Base-by-base conservation (phyloP, 352 stramenopile species). In the Globisporangium alternatum region DNA sequence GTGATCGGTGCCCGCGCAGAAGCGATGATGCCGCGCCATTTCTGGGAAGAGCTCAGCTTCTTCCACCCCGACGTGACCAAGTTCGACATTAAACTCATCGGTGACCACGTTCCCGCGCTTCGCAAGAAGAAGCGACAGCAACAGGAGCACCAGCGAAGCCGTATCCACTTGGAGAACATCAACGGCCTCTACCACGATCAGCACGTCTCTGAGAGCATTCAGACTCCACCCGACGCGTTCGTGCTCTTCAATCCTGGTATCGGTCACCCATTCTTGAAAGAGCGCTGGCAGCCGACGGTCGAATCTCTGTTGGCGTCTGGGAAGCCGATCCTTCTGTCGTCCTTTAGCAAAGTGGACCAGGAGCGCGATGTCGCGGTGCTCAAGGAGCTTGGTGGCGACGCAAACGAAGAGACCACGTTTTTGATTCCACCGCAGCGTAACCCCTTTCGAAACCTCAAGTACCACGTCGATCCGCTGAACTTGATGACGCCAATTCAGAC, bases 211-310 rank as follows among this genome's bases (percentile, higher is more conserved):
- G 56, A 62, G 0, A 66, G 66, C 4, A 35, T 75, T 17, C 64
- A 37, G n/a, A 44, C 31, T 22, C 66, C 51, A 0, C 77, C 81
- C 4, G 69, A 90, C 33, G 80, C 78, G 1, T 88, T 88, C 44
- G 81, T 86, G 67, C 65, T 93, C 19, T 93, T 88, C 68, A 93
- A 93, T 43, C 81, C 81, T 10, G 84, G 84, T 13, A 65, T 93
- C 13, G 84, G 81, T 6, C 84, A 93, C 60, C 72, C 77, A 5
- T 61, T 64, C 33, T 60, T 93, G 17, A 64, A 67, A 43, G 62
- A 69, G 19, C 80, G 68, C 28, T 93, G 84, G 84, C 59, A 67
- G 12, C 80, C 77, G 15, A 91, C 80, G n/a, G 56, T 93, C 10
- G 54, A 72, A 48, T 31, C 63, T n/a, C 59, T 90, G 21, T 58